Percentiles rank a stretch among this genome's conserved stretches.
Evolutionary conservation across 2,329 filamentous ascomycete genomes (phyloP).

Genomic region (Alternaria burnsii): DNA sequence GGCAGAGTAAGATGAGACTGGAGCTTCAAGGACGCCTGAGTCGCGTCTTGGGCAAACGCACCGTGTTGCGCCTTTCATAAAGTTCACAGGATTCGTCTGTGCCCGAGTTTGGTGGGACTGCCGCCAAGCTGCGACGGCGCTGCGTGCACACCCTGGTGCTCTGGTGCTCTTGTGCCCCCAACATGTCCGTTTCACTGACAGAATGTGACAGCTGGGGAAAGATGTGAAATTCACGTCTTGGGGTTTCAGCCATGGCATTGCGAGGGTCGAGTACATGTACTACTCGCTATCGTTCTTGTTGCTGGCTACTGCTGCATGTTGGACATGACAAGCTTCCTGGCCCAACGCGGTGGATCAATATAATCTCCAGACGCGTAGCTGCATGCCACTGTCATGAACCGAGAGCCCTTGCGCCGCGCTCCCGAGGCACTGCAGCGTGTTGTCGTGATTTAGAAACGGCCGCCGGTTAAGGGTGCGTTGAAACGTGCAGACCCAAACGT

Average conservation of each 20-base stretch:
- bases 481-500: constrained; percentile 34
- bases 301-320: neutral
- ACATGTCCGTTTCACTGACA: constrained; percentile 14
- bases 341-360: constrained; percentile 20
- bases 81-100: constrained; percentile 5
- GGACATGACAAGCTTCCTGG: constrained; percentile 17
- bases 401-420: constrained; percentile 5
- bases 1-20: constrained; percentile 4
- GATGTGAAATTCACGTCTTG: neutral
- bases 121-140: constrained; percentile 8
- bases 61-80: constrained; percentile 7
- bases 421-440: constrained; percentile 5
- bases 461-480: constrained; percentile 17
- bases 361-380: constrained; percentile 4
- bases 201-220: constrained; percentile 1
- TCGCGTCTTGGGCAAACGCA: constrained; percentile 8
- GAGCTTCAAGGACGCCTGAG: constrained; percentile 6
- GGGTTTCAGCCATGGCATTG: neutral
- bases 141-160: neutral
- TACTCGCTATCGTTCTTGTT: constrained; percentile 4
- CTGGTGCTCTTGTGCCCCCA: neutral
- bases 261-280: neutral
- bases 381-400: constrained; percentile 1
- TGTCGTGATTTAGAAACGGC: constrained; percentile 15
- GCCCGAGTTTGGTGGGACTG: constrained; percentile 15